Conservation (phyloP, 176 grass and related monocot genomes). For the Phoenix roebelenii region DNA sequence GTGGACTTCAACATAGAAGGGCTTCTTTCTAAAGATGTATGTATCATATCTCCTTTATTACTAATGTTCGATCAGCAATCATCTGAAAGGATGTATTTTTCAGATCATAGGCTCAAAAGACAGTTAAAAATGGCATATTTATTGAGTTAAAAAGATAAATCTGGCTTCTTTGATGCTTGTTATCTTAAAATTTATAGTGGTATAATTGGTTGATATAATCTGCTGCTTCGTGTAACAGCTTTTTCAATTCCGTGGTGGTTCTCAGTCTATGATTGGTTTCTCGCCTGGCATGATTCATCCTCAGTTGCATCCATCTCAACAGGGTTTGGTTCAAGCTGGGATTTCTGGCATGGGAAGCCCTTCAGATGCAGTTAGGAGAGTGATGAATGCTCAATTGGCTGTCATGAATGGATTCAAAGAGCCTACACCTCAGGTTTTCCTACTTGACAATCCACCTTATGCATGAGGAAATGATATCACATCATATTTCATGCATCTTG, state of each 20-base stretch:
- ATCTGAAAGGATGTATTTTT: not conserved
- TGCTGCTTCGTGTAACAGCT: not conserved
- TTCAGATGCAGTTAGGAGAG: constrained; percentile 8
- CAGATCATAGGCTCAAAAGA: not conserved
- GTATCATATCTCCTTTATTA: not conserved
- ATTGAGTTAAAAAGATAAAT: not conserved
- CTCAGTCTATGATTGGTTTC: constrained; percentile 6
- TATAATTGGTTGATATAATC: not conserved
- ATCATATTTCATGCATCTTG: too few species aligned
- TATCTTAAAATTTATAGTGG: too few species aligned
- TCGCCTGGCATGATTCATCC: constrained; percentile 12
- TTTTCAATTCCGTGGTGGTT: constrained; percentile 4
- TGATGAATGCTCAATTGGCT: constrained; percentile 3
- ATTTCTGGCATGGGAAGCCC: not conserved
- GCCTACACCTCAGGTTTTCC: constrained; percentile 10
- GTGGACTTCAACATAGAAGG: constrained; percentile 11
- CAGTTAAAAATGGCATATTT: not conserved
- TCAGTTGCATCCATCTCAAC: constrained; percentile 12
- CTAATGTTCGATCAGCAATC: not conserved
- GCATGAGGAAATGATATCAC: too few species aligned
- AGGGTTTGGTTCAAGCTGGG: not conserved
- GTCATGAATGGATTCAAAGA: constrained; percentile 7
- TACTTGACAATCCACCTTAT: not conserved
- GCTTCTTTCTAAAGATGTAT: constrained; percentile 19
- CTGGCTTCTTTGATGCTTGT: not conserved